Conservation (phyloP, 225 moss, liverwort and hornwort genomes). For the Lunularia cruciata region DNA sequence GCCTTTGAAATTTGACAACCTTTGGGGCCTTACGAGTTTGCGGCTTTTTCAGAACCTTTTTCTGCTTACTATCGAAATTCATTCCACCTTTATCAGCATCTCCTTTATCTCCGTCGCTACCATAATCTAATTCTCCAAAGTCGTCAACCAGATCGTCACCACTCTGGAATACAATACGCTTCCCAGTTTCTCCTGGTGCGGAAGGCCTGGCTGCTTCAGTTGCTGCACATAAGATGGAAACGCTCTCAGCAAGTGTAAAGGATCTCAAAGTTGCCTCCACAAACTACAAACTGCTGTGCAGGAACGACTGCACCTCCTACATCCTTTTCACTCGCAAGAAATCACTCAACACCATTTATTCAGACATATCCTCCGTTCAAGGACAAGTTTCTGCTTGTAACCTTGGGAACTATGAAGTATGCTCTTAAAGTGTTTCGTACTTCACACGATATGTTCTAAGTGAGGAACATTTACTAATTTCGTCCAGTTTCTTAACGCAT, state of each 20-base stretch:
- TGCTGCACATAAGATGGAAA: slow-evolving; percentile 16
- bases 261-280: too few relatives aligned
- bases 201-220: slow-evolving; percentile 16
- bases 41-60: not conserved
- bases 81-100: not conserved
- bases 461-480: too few relatives aligned
- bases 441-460: too few relatives aligned
- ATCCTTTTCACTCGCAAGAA: too few relatives aligned
- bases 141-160: slow-evolving; percentile 37
- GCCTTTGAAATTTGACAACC: slow-evolving; percentile 32
- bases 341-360: too few relatives aligned
- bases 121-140: slow-evolving; percentile 25
- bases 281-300: too few relatives aligned
- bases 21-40: slow-evolving; percentile 26
- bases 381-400: too few relatives aligned
- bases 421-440: too few relatives aligned
- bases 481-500: too few relatives aligned
- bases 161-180: slow-evolving; percentile 39
- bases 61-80: not conserved
- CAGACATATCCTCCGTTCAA: too few relatives aligned
- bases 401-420: too few relatives aligned
- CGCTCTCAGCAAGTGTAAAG: not conserved
- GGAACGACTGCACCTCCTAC: too few relatives aligned
- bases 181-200: slow-evolving; percentile 26
- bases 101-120: slow-evolving; percentile 19